phyloP scores from a whole-genome alignment of 225 moss, liverwort and hornwort genomes.

The Lunularia cruciata region DNA sequence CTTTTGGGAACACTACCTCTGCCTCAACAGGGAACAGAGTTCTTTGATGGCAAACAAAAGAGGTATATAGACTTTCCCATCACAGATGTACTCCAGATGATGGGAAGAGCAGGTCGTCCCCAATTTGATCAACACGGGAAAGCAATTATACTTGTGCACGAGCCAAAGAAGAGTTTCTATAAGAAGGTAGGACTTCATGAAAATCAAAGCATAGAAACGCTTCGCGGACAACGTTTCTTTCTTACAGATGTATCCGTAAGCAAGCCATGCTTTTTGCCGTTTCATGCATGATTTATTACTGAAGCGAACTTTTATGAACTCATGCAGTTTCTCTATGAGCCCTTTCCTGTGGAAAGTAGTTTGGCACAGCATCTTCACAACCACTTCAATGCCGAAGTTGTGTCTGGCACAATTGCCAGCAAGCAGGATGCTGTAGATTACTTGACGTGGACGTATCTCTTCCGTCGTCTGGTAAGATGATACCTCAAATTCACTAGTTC shows the following conservation, averaged over 20 bases:
- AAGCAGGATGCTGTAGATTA: conserved; percentile 98
- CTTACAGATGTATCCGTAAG: too few relatives aligned
- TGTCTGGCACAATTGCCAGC: conserved; percentile 93
- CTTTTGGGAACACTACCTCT: not conserved
- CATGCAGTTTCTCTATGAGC: conserved; percentile 90
- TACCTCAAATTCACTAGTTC: too few relatives aligned
- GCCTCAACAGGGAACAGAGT: conserved; percentile 84
- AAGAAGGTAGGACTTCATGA: conserved; percentile 51
- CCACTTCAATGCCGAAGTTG: conserved; percentile 97
- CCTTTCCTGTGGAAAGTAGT: conserved; percentile 99
- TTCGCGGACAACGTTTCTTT: too few relatives aligned
- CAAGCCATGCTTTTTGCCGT: not conserved
- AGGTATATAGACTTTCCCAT: conserved; percentile 95
- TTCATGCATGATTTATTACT: not conserved
- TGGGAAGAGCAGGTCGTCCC: conserved; percentile 98
- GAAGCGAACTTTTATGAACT: conserved; percentile 9
- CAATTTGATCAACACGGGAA: conserved; percentile 96
- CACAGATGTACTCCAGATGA: conserved; percentile 99
- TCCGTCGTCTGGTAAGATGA: conserved; percentile 81
- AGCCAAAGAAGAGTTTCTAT: conserved; percentile 98
- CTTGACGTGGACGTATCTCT: conserved; percentile 97
- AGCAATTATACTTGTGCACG: conserved; percentile 96
- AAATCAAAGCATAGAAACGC: not conserved
- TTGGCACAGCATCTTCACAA: conserved; percentile 94
- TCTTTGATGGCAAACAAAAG: conserved; percentile 92